Evolutionary conservation across 345 rosid species (phyloP).

Genomic region (Gossypium herbaceum): DNA sequence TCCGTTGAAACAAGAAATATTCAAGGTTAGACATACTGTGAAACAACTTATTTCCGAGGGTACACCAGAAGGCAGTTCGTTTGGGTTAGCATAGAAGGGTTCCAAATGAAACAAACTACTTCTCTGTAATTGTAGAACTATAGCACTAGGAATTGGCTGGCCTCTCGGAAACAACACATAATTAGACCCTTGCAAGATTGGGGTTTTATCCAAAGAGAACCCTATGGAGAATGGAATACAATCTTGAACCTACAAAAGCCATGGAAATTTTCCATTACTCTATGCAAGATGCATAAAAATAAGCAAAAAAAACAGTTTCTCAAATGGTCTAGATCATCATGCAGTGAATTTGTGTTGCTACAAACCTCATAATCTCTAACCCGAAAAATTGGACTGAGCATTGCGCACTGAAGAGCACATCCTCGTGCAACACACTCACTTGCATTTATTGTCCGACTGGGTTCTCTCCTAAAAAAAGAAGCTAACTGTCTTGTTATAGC

Average conservation of each 20-base stretch:
- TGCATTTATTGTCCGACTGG: conserved; percentile 57
- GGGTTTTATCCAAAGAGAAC: conserved; percentile 51
- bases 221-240: conserved; percentile 65
- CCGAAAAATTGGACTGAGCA: conserved; percentile 61
- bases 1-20: background rate
- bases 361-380: conserved; percentile 57
- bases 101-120: conserved; percentile 46
- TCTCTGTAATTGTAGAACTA: conserved; percentile 56
- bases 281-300: background rate
- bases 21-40: conserved; percentile 31
- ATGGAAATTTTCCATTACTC: background rate
- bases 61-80: conserved; percentile 39
- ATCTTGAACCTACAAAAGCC: conserved; percentile 68
- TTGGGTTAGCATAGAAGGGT: conserved; percentile 51
- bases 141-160: conserved; percentile 62
- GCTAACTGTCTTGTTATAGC: conserved; percentile 46
- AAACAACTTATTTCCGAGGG: conserved; percentile 42
- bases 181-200: conserved; percentile 39
- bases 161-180: conserved; percentile 56
- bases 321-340: background rate
- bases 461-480: conserved; percentile 45
- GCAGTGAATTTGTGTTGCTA: background rate
- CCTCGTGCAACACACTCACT: conserved; percentile 72
- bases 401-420: conserved; percentile 72
- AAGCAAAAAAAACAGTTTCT: background rate